phyloP scores from a whole-genome alignment of 2,329 filamentous ascomycete genomes.

The Pseudocercospora crystallina region DNA sequence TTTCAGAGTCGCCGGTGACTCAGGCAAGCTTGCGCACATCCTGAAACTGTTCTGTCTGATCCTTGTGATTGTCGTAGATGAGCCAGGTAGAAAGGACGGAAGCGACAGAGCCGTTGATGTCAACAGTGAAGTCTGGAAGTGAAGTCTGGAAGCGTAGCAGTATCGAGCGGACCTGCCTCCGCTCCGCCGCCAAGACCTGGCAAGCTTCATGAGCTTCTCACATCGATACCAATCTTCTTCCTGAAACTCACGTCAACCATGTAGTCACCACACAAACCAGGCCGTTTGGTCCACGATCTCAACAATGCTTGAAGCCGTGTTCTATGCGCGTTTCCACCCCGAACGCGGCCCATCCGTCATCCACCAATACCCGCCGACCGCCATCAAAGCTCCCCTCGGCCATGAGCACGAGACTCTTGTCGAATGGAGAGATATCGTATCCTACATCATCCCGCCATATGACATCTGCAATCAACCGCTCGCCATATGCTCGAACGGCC shows the following conservation, averaged over 20 bases:
- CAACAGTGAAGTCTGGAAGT: no score
- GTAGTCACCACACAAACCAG: not conserved
- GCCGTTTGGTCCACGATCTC: not conserved
- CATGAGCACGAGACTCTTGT: conserved; percentile 18
- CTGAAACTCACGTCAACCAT: no score
- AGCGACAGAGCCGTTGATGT: no score
- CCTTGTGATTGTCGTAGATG: no score
- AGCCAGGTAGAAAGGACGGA: no score
- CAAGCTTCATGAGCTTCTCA: not conserved
- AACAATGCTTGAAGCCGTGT: conserved; percentile 62
- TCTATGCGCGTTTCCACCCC: conserved; percentile 67
- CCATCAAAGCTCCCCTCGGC: conserved; percentile 21
- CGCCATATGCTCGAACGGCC: conserved; percentile 71
- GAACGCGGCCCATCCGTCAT: conserved; percentile 40
- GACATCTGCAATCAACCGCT: conserved; percentile 92
- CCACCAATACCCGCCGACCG: conserved; percentile 31
- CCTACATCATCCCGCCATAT: conserved; percentile 92
- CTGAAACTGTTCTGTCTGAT: no score
- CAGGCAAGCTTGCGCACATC: no score
- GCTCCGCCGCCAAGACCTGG: not conserved
- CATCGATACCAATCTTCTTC: not conserved
- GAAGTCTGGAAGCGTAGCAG: no score
- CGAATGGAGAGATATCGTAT: conserved; percentile 74
- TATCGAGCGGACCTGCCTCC: no score
- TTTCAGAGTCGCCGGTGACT: no score